A percentile compares a stretch with the other conserved stretches of the same genome.
Conservation (phyloP, 257 asterid species). For the Anisodus acutangulus region DNA sequence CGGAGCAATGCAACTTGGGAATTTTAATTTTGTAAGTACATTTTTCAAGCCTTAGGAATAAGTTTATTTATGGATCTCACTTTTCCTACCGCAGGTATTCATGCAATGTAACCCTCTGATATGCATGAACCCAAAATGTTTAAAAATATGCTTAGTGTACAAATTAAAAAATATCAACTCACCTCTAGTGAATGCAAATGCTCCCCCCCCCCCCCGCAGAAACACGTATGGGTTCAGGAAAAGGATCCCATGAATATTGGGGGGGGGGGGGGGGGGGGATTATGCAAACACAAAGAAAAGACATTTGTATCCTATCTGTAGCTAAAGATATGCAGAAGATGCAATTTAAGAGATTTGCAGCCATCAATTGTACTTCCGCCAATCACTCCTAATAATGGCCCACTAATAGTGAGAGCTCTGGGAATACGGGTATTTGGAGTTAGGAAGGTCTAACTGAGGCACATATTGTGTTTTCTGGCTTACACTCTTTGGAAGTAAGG, state of each 20-base stretch:
- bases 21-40: constrained; percentile 1
- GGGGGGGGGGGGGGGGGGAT: not conserved
- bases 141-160: not conserved
- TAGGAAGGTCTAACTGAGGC: not conserved
- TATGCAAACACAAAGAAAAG: not conserved
- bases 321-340: constrained; percentile 9
- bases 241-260: too few species aligned
- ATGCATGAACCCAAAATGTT: not conserved
- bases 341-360: not conserved
- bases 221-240: too few species aligned
- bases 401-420: not conserved
- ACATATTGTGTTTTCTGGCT: not conserved
- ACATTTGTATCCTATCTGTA: not conserved
- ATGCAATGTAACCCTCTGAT: constrained; percentile 15
- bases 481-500: not conserved
- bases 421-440: not conserved
- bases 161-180: not conserved
- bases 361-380: constrained; percentile 2
- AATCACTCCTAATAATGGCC: constrained; percentile 9
- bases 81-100: not conserved
- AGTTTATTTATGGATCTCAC: not conserved
- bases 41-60: not conserved
- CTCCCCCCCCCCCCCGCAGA: not conserved
- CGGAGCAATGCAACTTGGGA: not conserved
- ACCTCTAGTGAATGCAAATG: not conserved